Conservation (phyloP, 192 early-diverging fungal species). For the Dissophora ornata region DNA sequence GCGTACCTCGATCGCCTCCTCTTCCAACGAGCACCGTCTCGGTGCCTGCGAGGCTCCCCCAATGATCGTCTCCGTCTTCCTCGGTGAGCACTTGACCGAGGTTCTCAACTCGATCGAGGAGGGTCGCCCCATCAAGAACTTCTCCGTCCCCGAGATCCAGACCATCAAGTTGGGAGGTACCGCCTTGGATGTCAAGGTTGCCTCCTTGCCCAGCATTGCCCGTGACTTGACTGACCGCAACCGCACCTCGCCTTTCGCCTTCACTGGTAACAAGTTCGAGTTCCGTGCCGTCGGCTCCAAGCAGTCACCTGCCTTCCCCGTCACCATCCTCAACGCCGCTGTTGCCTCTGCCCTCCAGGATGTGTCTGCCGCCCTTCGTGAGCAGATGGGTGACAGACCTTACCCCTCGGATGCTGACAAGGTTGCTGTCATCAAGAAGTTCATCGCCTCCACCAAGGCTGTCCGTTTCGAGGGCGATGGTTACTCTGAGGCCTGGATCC, state of each 20-base stretch:
- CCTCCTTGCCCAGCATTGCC: conserved; percentile 88
- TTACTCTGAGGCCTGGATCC: conserved; percentile 95
- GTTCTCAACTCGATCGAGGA: conserved; percentile 94
- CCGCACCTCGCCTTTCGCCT: conserved; percentile 98
- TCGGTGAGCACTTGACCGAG: conserved; percentile 97
- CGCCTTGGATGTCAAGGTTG: conserved; percentile 93
- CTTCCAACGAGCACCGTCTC: conserved; percentile 98
- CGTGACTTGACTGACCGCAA: conserved; percentile 99
- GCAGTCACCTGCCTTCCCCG: conserved; percentile 97
- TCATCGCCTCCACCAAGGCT: conserved; percentile 81
- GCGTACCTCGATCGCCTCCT: conserved; percentile 91
- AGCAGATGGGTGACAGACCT: conserved; percentile 86
- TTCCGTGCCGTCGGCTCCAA: conserved; percentile 99
- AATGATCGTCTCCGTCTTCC: conserved; percentile 96
- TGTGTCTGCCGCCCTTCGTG: conserved; percentile 78
- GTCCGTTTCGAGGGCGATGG: conserved; percentile 98
- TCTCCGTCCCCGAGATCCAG: conserved; percentile 91
- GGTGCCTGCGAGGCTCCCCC: conserved; percentile 99
- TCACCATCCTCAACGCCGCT: conserved; percentile 92
- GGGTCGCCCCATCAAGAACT: conserved; percentile 86
- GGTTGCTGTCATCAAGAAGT: conserved; percentile 87
- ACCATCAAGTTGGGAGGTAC: conserved; percentile 95
- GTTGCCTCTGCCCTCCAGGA: conserved; percentile 86
- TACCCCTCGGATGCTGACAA: conserved; percentile 88
- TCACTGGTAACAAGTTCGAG: conserved; percentile 99